Evolutionary conservation across 345 rosid genomes (phyloP).

Genomic region (Arabidopsis thaliana): DNA sequence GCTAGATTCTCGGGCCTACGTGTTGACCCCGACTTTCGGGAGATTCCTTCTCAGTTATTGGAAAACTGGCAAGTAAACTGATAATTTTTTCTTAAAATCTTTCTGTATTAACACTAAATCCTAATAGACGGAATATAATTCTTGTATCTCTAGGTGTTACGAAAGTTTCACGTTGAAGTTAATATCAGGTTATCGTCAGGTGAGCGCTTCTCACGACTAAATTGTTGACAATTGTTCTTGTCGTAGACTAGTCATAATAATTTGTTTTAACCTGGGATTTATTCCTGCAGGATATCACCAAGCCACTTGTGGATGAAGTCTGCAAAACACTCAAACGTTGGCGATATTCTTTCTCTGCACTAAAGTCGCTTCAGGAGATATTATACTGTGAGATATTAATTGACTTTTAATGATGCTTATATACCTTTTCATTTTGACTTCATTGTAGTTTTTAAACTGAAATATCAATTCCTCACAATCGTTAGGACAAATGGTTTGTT

Average conservation of each 20-base stretch:
- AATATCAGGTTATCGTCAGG: conserved; percentile 97
- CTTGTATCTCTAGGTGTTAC: conserved; percentile 71
- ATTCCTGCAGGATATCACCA: conserved; percentile 75
- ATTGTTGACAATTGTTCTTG: conserved; percentile 10
- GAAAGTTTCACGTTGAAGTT: conserved; percentile 86
- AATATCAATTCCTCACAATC: not conserved
- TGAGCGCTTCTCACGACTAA: conserved; percentile 43
- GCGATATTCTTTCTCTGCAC: conserved; percentile 83
- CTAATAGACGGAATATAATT: conserved; percentile 33
- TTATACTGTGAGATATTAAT: conserved; percentile 75
- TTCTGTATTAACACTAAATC: conserved; percentile 6
- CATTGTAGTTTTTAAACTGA: not conserved
- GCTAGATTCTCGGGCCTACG: conserved; percentile 86
- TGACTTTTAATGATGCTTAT: not conserved
- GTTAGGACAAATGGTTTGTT: conserved; percentile 7
- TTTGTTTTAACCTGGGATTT: conserved; percentile 9
- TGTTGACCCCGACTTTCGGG: conserved; percentile 89
- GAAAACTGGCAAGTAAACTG: conserved; percentile 84
- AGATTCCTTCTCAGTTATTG: conserved; percentile 81
- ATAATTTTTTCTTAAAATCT: conserved; percentile 22
- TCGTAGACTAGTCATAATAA: conserved; percentile 1
- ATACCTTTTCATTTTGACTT: conserved; percentile 3
- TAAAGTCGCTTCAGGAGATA: conserved; percentile 90
- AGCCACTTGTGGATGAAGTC: conserved; percentile 77
- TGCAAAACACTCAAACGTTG: conserved; percentile 80